phyloP scores from a whole-genome alignment of 371 early-diverging fungal species.

The Mucor mucedo region DNA sequence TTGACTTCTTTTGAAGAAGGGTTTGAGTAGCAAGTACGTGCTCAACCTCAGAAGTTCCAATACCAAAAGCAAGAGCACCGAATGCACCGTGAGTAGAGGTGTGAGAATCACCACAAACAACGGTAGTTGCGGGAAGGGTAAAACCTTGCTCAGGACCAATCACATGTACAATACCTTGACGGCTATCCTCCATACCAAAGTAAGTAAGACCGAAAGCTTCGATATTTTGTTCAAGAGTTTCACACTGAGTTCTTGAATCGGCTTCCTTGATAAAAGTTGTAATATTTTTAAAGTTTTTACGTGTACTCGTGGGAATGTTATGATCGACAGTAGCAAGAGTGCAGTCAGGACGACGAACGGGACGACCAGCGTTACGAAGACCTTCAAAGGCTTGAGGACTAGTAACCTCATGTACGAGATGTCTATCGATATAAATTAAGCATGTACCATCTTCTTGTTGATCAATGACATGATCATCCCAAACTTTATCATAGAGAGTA shows the following conservation, averaged over 20 bases:
- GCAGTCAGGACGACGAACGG: constrained; percentile 67
- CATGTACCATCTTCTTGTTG: constrained; percentile 63
- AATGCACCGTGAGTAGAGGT: constrained; percentile 79
- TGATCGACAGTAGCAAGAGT: constrained; percentile 78
- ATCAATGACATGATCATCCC: constrained; percentile 54
- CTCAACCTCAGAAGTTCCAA: constrained; percentile 77
- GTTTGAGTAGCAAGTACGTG: constrained; percentile 79
- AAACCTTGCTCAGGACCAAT: constrained; percentile 82
- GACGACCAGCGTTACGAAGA: constrained; percentile 60
- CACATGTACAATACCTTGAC: constrained; percentile 78
- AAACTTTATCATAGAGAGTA: constrained; percentile 58
- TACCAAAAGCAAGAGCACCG: constrained; percentile 77
- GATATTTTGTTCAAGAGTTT: constrained; percentile 70
- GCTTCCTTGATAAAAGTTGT: constrained; percentile 65
- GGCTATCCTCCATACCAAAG: constrained; percentile 66
- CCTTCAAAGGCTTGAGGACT: constrained; percentile 75
- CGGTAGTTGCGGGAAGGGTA: constrained; percentile 72
- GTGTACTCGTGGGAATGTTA: constrained; percentile 67
- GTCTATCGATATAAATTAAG: constrained; percentile 73
- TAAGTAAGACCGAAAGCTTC: constrained; percentile 69
- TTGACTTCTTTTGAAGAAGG: constrained; percentile 67
- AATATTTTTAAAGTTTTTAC: constrained; percentile 61
- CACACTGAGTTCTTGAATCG: constrained; percentile 67
- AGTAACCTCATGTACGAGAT: constrained; percentile 74
- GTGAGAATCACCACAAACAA: constrained; percentile 77